Base-by-base conservation (phyloP, 176 grass and related monocot genomes). In the Raddia distichophylla region DNA sequence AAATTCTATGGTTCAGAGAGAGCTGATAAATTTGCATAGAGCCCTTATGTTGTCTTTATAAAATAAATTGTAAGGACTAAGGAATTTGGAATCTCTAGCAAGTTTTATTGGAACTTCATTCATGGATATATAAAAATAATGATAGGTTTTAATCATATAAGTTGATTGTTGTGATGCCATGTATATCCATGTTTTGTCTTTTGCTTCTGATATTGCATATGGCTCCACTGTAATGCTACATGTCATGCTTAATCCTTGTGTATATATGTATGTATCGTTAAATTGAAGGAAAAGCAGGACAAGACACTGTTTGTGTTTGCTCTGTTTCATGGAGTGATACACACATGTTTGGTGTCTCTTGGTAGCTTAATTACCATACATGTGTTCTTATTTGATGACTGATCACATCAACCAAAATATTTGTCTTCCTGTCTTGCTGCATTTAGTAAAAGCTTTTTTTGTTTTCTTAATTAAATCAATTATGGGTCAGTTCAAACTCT, bases 141-240 rank as follows among this genome's bases (percentile, higher is more conserved):
- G 0, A 0, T 13, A 12, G 34, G 77, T 44, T 69, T 42, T 68
- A 43, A 67, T 67, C 20, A 48, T 78, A 64, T 64, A 59, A 65
- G 22, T 37, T 64, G 8, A 18, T 64, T 63, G 45, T 64, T 64
- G 22, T 37, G 46, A 79, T 79, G 15, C 19, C 61, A 53, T 35
- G 27, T 53, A 40, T 60, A 2, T 15, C 46, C 10, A 66, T 55
- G 17, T 67, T 10, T 66, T 78, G 5, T 19, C 37, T 54, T 43
- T 79, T 79, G 62, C 33, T 67, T 64, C 49, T 79, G 62, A 19
- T 79, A 64, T 27, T 79, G 49, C 33, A 40, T 52, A 42, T 15
- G 46, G 13, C 61, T 12, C 18, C 20, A n/a, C 3, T 80, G 42
- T 9, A 58, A 6, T 64, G 44, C 6, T 14, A 6, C 8, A 17